Base-by-base conservation (phyloP, 345 rosid genomes). In the Garcia nutans region DNA sequence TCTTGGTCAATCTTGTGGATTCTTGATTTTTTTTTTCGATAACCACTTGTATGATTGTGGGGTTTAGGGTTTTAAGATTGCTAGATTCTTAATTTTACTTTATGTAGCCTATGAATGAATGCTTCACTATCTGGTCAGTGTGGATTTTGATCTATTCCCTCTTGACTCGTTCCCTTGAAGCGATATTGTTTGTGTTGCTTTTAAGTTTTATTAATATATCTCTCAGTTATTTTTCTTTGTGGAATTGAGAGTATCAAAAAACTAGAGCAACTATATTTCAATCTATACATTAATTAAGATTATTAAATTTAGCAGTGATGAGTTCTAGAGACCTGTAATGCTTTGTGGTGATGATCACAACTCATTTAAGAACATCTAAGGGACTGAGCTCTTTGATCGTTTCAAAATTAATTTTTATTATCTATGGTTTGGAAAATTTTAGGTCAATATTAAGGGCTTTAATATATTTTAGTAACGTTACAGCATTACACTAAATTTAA, bases 321-420 rank as follows among this genome's bases (percentile, higher is more conserved):
- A 93, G 94, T 69, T 79, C 77, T 88, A 86, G 93, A 91, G 95
- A 93, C 93, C 97, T 93, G 92, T 89, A 91, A 91, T 93, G 97
- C 91, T 58, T 83, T 87, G 97, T 91, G 93, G 86, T 71, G 16
- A 89, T 93, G 97, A 91, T 91, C 94, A 93, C 97, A 83, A 77
- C 52, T 65, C 76, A 37, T 4, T 58, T 77, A 75, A 66, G 93
- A 91, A 93, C 97, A 91, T 93, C 97, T 91, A 93, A 93, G 97
- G 97, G 95, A 86, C 97, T 89, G 94, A 87, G 93, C 84, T 88
- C 82, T 44, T 42, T 42, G 68, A n/a, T 74, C 19, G 0, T 0
- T 3, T 7, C 50, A 47, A 47, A 23, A 10, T 45, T 17, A 3
- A 62, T 16, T 64, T 3, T 49, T 9, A 19, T 59, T 19, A 1